A percentile compares a stretch with the other conserved stretches of the same genome.
These are phyloP conservation scores for Pterula multifida DNA, from an alignment of 1,284 basidiomycete species.

Conservation along the genomic window DNA sequence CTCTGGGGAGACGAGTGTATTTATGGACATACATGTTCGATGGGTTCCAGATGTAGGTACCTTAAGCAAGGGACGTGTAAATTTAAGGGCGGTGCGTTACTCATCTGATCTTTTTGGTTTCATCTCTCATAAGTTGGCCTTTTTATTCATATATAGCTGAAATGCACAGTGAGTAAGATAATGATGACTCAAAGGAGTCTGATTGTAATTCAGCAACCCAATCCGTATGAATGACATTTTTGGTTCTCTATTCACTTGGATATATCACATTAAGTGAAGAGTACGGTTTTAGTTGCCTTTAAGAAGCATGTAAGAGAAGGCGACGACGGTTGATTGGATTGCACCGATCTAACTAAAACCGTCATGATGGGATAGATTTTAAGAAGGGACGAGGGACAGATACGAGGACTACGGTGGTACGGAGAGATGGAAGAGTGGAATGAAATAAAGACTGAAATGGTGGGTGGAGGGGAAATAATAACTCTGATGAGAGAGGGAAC, in stretches of 20 bases:
- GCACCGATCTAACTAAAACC: too few relatives aligned
- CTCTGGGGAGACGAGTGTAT: slow-evolving; percentile 44
- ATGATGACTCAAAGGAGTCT: background rate
- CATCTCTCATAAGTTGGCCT: slow-evolving; percentile 12
- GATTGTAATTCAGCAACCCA: background rate
- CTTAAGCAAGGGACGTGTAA: slow-evolving; percentile 43
- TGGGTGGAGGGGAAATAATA: background rate
- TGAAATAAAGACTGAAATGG: background rate
- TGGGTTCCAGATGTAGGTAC: slow-evolving; percentile 34
- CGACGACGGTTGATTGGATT: background rate
- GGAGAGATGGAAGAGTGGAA: background rate
- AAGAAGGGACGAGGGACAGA: background rate
- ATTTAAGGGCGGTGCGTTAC: slow-evolving; percentile 39
- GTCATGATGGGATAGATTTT: background rate
- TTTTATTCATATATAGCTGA: slow-evolving; percentile 20
- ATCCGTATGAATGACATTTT: slow-evolving; percentile 2
- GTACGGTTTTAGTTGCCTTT: background rate
- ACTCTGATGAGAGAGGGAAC: too few relatives aligned
- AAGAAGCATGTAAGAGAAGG: background rate
- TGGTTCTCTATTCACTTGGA: background rate
- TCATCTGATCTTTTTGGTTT: slow-evolving; percentile 9
- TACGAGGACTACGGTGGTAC: too few relatives aligned
- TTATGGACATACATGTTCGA: slow-evolving; percentile 47
- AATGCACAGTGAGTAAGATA: slow-evolving; percentile 23
- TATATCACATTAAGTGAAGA: background rate